Base-by-base conservation (phyloP, 768 basidiomycete species). In the Tephrocybe sp. region DNA sequence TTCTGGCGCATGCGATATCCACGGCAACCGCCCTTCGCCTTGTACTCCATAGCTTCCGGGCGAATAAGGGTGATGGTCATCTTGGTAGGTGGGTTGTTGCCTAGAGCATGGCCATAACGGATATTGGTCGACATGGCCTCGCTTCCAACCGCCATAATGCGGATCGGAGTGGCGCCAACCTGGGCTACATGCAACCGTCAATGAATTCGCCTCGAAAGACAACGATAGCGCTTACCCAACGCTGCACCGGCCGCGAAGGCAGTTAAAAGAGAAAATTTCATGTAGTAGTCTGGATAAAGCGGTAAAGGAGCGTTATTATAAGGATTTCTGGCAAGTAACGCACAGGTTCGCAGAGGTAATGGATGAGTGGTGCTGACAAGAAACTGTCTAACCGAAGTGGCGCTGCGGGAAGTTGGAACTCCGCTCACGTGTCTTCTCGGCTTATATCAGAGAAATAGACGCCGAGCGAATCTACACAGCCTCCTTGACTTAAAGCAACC, bases 101-200 rank as follows among this genome's bases (percentile, higher is more conserved):
- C 64, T 25, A 66, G 52, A 12, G 67, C 69, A 41, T 68, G 68
- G 11, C 73, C 75, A 37, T 72, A 64, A 45, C 69, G 72, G 34
- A 75, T 52, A 49, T 67, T 63, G 15, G 57, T 22, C 25, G 43
- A 31, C 15, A 36, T 33, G 11, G 53, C 53, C 27, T 58, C 50
- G 15, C 30, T 31, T 50, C 44, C 60, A n/a, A 69, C 63, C 15
- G 81, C 56, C 18, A 49, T 5, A 12, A 83, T 67, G 18, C 78
- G 69, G 52, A 84, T 62, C 40, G 83, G 80, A 52, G 69, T 72
- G 33, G 81, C 78, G 41, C 64, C 59, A 42, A 73, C 80, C 55
- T 77, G 69, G 56, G 52, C 64, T 69, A 19, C 5, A 47, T 3
- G 37, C 1, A 29, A 42, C 25, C 38, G 27, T 4, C 18, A 18